A percentile compares a stretch with the other conserved stretches of the same genome.
Evolutionary conservation across 805 yeast genomes (phyloP).

Genomic region (Hemisphaericaspora nanyangensis): DNA sequence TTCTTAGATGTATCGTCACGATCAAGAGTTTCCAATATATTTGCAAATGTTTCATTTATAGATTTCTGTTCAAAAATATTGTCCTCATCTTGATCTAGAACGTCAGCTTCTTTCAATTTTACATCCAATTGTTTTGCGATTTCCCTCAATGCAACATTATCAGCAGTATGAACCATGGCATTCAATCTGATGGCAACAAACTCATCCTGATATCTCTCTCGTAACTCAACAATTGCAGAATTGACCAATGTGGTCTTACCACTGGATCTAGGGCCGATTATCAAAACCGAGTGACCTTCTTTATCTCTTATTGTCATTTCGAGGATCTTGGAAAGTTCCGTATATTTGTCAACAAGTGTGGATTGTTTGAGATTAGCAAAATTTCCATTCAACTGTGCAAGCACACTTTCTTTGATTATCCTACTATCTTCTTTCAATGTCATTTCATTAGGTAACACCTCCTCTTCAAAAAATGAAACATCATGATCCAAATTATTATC

Average conservation of each 20-base stretch:
- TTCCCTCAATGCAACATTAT: conserved; percentile 74
- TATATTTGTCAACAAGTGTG: conserved; percentile 24
- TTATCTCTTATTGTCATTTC: conserved; percentile 60
- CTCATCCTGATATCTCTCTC: conserved; percentile 38
- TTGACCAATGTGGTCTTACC: conserved; percentile 72
- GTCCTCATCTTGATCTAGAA: conserved; percentile 9
- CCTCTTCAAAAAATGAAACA: no score
- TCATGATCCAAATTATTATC: not conserved
- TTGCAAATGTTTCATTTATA: conserved; percentile 57
- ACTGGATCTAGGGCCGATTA: conserved; percentile 75
- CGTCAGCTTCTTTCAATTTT: conserved; percentile 14
- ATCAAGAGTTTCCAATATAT: conserved; percentile 33
- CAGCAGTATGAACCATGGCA: conserved; percentile 73
- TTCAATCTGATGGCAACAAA: conserved; percentile 63
- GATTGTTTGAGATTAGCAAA: conserved; percentile 16
- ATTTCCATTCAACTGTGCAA: conserved; percentile 18
- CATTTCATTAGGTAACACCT: not conserved
- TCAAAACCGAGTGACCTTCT: conserved; percentile 77
- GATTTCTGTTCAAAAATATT: conserved; percentile 47
- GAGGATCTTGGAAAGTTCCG: conserved; percentile 54
- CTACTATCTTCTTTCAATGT: conserved; percentile 13
- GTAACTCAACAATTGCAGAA: conserved; percentile 48
- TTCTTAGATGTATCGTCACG: not conserved
- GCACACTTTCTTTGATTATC: conserved; percentile 13
- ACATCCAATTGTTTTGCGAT: conserved; percentile 79